Percentiles rank a stretch among this genome's conserved stretches.
phyloP scores from a whole-genome alignment of 129 eudicot genomes.

The Lactuca saligna region DNA sequence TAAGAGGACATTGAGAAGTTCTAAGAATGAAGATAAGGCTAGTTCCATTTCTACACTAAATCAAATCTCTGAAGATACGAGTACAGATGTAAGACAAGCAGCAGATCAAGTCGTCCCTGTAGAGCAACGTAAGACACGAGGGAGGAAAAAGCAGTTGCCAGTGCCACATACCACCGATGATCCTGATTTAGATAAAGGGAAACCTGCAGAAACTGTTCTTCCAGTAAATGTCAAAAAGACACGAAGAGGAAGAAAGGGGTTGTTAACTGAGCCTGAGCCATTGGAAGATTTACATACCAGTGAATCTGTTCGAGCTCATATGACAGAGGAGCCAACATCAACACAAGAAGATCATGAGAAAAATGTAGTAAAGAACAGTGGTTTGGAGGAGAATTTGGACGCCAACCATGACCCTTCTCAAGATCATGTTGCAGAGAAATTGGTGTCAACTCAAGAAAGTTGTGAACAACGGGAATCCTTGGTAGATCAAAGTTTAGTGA shows the following conservation, averaged over 20 bases:
- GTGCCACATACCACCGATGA: background rate
- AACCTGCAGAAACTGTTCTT: slow-evolving; percentile 18
- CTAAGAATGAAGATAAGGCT: slow-evolving; percentile 20
- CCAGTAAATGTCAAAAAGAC: slow-evolving; percentile 25
- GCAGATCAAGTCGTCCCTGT: background rate
- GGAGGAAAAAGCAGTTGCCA: slow-evolving; percentile 11
- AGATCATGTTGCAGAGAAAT: slow-evolving; percentile 28
- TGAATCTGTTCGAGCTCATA: slow-evolving; percentile 10
- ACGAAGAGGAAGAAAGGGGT: slow-evolving; percentile 26
- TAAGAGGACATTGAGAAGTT: slow-evolving; percentile 49
- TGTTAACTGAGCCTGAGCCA: background rate
- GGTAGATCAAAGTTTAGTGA: slow-evolving; percentile 18
- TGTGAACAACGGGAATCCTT: slow-evolving; percentile 1
- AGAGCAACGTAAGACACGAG: slow-evolving; percentile 21
- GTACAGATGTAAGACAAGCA: background rate
- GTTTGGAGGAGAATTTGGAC: slow-evolving; percentile 17
- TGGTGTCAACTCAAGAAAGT: slow-evolving; percentile 1
- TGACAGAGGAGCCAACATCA: background rate
- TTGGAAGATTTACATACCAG: slow-evolving; percentile 1
- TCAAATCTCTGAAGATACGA: slow-evolving; percentile 17
- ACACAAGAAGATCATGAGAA: slow-evolving; percentile 2
- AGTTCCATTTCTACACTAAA: slow-evolving; percentile 2
- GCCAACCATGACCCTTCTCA: slow-evolving; percentile 6
- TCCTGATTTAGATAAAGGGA: slow-evolving; percentile 6
- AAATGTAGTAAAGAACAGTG: slow-evolving; percentile 12